Base-by-base conservation (phyloP, 352 stramenopile species). In the Phytophthora boehmeriae region DNA sequence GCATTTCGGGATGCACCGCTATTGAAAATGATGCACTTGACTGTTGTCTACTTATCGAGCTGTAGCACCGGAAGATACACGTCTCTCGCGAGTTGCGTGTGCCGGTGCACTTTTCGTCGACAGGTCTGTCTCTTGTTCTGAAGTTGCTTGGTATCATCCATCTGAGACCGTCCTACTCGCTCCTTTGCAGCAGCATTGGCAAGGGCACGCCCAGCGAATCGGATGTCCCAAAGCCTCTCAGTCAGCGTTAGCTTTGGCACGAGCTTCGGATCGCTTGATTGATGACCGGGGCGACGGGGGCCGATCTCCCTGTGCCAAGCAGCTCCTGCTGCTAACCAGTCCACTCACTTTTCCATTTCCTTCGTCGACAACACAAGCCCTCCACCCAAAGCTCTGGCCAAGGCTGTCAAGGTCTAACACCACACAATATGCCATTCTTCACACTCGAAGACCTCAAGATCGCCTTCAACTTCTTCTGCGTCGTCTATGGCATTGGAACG, bases 401-500 rank as follows among this genome's bases (percentile, higher is more conserved):
- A 48, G 30, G 9, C n/a, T 39, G 47, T 54, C 49, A 39, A 45
- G 54, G 56, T 62, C 58, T 60, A 57, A 54, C 32, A 59, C 23
- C 14, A n/a, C 51, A 23, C 28, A 58, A 27, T 34, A 74, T 83
- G 61, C 41, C 68, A 51, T 76, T 71, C 57, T 76, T 81, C 59
- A 81, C 64, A 17, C 41, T 61, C 30, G 74, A 83, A 34, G 73
- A 82, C 50, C 41, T 69, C 50, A 83, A 83, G 61, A 80, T 76
- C 68, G 57, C 56, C 34, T 76, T 76, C 55, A 76, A 71, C 64
- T 73, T 76, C 63, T 76, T 76, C 54, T 83, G 74, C 46, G 67
- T 58, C 42, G 72, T 83, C 13, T 83, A 79, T 46, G 74, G 74
- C 53, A 78, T 84, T 45, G 75, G 75, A 22, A 82, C 75, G 25